phyloP scores from a whole-genome alignment of 208 protist species.

The Leishmania lainsoni region DNA sequence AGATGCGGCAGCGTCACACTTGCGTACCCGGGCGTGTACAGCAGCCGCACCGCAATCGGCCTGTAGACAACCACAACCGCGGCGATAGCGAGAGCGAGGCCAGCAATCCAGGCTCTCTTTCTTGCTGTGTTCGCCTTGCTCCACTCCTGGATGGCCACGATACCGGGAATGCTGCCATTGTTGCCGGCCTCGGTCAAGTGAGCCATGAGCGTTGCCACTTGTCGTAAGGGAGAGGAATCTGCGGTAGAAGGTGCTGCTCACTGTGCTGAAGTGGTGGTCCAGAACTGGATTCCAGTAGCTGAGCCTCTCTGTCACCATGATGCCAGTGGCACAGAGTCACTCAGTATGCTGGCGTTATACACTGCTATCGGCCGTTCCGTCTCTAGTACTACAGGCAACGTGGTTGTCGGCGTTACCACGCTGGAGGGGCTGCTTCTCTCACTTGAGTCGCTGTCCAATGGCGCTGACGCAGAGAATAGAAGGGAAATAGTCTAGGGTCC shows the following conservation, averaged over 20 bases:
- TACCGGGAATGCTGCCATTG: slow-evolving; percentile 1
- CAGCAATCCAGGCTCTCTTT: slow-evolving; percentile 19
- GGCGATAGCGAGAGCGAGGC: slow-evolving; percentile 14
- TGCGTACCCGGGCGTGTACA: slow-evolving; percentile 13
- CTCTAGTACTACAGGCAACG: neutral
- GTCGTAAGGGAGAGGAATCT: slow-evolving; percentile 21
- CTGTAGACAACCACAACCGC: neutral
- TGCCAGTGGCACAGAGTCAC: neutral
- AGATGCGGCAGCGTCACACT: slow-evolving; percentile 4
- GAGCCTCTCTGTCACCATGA: neutral
- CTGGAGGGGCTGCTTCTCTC: neutral
- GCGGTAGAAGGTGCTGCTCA: slow-evolving; percentile 12
- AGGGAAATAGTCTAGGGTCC: neutral
- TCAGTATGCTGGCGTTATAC: neutral
- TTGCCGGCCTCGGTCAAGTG: slow-evolving; percentile 11
- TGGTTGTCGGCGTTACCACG: neutral
- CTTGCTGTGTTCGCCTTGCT: neutral
- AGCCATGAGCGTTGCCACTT: neutral
- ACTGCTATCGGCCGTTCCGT: neutral
- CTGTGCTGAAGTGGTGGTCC: neutral
- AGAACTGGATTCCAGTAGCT: neutral
- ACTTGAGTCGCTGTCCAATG: neutral
- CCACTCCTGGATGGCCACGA: slow-evolving; percentile 12
- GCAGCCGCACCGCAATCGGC: slow-evolving; percentile 13
- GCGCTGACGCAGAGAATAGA: neutral